Base-by-base conservation (phyloP, 1,139 yeast species). In the Yamadazyma siamensis region DNA sequence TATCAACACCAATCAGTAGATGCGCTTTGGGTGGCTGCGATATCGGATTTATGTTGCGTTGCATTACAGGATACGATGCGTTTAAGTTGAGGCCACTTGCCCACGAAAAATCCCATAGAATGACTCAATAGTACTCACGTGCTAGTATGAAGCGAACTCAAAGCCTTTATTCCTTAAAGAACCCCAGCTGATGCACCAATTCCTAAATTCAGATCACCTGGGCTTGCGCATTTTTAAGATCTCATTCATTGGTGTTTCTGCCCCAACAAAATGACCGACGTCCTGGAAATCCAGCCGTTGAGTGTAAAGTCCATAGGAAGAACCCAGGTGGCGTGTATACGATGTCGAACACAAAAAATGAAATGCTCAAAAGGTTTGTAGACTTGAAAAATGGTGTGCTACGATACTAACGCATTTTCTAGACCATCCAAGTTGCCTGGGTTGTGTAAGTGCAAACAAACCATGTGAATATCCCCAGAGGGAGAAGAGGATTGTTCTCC, bases 331-430 rank as follows among this genome's bases (percentile, higher is more conserved):
- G 44, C 46, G 2, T 40, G 46, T 24, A 29, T 40, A 13, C 25
- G 46, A 13, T 41, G 46, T 26, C 23, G 43, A 12, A 20, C 39
- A 4, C 44, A 40, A 25, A 41, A 41, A 26, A 40, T 41, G 44
- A 38, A 32, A 15, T 41, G 46, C 20, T 36, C 44, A 3, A 41
- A 41, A 33, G 43, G 45, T 41, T 35, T 22, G 45, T 34, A 10
- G 10, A 15, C 12, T 6, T n/a, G 12, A 21, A 21, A 5, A 8
- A 28, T 9, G 10, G 11, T n/a, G 4, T 17, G 12, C 11, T 11
- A 13, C 21, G 15, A 16, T 23, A 13, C 10, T n/a, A 25, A 12
- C 21, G 20, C 17, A 13, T 12, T 12, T 15, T 17, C 11, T 22
- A 39, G 44, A 38, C 2, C 43, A 33, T 13, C 46, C 46, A 9